These are phyloP conservation scores for Oidiodendron maius DNA, from an alignment of 495 filamentous ascomycete species.

Conservation along the genomic window DNA sequence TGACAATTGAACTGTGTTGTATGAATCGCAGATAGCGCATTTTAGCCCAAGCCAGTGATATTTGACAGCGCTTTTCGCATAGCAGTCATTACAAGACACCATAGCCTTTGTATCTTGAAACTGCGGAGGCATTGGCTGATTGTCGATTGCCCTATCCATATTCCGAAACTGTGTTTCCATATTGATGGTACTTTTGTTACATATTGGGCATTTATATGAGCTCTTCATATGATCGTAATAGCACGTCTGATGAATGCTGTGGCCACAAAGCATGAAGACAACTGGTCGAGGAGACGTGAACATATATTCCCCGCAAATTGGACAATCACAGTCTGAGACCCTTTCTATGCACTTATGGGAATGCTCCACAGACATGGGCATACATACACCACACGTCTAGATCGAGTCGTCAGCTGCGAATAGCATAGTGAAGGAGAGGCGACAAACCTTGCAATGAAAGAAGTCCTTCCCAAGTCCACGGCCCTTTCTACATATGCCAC, in stretches of 20 bases:
- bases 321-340: conserved; percentile 91
- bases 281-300: conserved; percentile 87
- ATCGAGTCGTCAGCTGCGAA: background rate
- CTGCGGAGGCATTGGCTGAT: conserved; percentile 85
- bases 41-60: conserved; percentile 96
- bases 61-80: conserved; percentile 70
- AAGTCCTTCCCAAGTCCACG: conserved; percentile 93
- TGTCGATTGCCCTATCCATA: conserved; percentile 75
- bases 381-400: conserved; percentile 86
- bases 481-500: conserved; percentile 90
- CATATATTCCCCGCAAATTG: conserved; percentile 97
- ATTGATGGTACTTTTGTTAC: conserved; percentile 87
- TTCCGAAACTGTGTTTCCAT: conserved; percentile 96
- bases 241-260: conserved; percentile 88
- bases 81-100: conserved; percentile 92
- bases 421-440: background rate
- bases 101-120: conserved; percentile 75
- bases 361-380: conserved; percentile 71
- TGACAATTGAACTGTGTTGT: conserved; percentile 73
- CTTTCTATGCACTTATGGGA: conserved; percentile 94
- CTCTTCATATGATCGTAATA: conserved; percentile 76
- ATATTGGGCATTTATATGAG: conserved; percentile 92
- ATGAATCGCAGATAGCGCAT: conserved; percentile 78
- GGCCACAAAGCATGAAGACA: conserved; percentile 92
- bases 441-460: conserved; percentile 87